Evolutionary conservation across 148 eudicot genomes (phyloP).

Genomic region (Persicaria tinctoria): DNA sequence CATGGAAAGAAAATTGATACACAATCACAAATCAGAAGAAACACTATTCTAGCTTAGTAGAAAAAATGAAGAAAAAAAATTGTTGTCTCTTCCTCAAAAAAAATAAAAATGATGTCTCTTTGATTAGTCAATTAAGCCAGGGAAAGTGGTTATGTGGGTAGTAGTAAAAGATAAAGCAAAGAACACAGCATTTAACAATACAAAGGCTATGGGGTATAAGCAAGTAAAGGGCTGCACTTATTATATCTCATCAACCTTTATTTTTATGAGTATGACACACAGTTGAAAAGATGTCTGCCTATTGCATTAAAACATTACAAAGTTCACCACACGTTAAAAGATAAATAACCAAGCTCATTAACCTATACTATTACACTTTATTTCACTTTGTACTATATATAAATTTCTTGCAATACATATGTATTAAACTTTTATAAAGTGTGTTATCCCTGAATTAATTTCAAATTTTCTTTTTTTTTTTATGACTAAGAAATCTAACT

Average conservation of each 20-base stretch:
- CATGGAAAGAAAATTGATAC: too few relatives aligned
- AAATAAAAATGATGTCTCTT: not conserved
- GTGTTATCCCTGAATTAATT: too few relatives aligned
- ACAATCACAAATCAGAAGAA: too few relatives aligned
- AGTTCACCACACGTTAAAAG: not conserved
- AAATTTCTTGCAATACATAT: too few relatives aligned
- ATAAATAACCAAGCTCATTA: not conserved
- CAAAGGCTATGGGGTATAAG: not conserved
- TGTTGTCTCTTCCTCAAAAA: too few relatives aligned
- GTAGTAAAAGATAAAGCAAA: not conserved
- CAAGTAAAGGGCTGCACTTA: not conserved
- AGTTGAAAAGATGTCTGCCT: not conserved
- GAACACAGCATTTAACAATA: not conserved
- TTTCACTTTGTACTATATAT: not conserved
- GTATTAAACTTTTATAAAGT: too few relatives aligned
- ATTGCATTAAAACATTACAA: not conserved
- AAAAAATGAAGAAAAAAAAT: too few relatives aligned
- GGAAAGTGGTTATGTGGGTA: not conserved
- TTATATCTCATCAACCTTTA: not conserved
- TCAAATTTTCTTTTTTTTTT: too few relatives aligned
- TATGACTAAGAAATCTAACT: too few relatives aligned
- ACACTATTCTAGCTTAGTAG: too few relatives aligned
- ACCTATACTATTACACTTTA: not conserved
- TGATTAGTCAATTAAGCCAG: slow-evolving; percentile 1
- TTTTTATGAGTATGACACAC: not conserved